phyloP scores from a whole-genome alignment of 495 filamentous ascomycete genomes.

The Penicillium cinerascens region DNA sequence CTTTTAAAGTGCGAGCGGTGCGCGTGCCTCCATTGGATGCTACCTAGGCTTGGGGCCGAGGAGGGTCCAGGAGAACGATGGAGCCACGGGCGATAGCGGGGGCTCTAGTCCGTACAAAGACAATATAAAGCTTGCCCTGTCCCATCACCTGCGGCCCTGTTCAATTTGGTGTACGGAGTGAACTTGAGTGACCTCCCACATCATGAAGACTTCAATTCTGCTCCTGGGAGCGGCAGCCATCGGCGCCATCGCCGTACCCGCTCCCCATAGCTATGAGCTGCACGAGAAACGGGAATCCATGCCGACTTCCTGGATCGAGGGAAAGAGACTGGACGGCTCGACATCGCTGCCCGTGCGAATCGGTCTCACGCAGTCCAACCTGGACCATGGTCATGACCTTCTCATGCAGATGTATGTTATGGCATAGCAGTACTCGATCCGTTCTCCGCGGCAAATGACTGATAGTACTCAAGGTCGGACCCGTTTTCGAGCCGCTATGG shows the following conservation, averaged over 20 bases:
- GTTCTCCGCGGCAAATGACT: neutral
- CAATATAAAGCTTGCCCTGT: conserved; percentile 12
- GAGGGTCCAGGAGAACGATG: neutral
- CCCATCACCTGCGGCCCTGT: neutral
- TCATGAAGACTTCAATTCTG: conserved; percentile 32
- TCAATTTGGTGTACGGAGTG: conserved; percentile 5
- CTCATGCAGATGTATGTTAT: conserved; percentile 49
- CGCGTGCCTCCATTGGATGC: neutral
- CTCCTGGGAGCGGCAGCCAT: conserved; percentile 27
- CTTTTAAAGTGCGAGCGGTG: neutral
- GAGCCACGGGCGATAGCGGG: neutral
- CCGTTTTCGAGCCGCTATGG: conserved; percentile 51
- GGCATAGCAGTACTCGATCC: neutral
- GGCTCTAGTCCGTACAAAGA: neutral
- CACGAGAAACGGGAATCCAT: conserved; percentile 41
- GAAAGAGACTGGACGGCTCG: conserved; percentile 24
- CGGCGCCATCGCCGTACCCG: conserved; percentile 28
- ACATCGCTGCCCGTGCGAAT: conserved; percentile 52
- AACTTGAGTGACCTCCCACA: neutral
- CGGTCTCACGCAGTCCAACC: conserved; percentile 51
- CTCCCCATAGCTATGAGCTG: conserved; percentile 26
- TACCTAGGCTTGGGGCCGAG: neutral
- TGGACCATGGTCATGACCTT: conserved; percentile 50
- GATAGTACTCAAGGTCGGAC: conserved; percentile 23
- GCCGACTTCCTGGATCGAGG: conserved; percentile 33